These are phyloP conservation scores for Fusarium pininemorale DNA, from an alignment of 2,329 filamentous ascomycete species.

Conservation along the genomic window DNA sequence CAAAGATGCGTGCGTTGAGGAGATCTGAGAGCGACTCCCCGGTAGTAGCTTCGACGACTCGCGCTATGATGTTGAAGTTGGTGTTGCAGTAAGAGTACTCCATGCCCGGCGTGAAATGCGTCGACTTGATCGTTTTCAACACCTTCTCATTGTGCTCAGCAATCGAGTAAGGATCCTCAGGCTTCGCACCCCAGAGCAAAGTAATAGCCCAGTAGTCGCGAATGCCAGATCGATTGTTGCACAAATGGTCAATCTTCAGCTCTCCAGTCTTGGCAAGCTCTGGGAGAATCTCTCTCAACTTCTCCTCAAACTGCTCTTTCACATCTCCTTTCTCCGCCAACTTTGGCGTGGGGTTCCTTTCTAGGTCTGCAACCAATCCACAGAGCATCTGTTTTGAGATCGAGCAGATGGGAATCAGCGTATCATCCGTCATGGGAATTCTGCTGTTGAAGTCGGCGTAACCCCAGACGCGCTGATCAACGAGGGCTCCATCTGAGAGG, in stretches of 20 bases:
- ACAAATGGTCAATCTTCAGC: conserved; percentile 16
- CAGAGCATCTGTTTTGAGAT: conserved; percentile 33
- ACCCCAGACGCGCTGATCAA: conserved; percentile 21
- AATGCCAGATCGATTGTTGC: conserved; percentile 28
- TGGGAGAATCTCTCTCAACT: conserved; percentile 12
- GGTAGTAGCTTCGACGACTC: conserved; percentile 15
- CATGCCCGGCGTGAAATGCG: conserved; percentile 18
- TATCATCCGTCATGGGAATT: conserved; percentile 26
- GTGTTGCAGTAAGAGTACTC: conserved; percentile 32
- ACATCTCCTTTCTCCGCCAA: conserved; percentile 16
- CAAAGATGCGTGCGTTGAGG: conserved; percentile 21
- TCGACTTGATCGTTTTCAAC: conserved; percentile 11
- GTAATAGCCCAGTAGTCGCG: conserved; percentile 30
- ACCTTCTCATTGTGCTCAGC: conserved; percentile 14
- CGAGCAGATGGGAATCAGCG: conserved; percentile 23
- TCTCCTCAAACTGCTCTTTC: conserved; percentile 13
- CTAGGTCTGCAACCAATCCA: conserved; percentile 21
- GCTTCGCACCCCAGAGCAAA: conserved; percentile 24
- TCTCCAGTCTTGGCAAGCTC: conserved; percentile 7
- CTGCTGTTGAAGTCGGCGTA: conserved; percentile 28
- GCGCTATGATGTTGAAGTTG: conserved; percentile 27
- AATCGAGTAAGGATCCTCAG: conserved; percentile 21
- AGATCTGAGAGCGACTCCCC: conserved; percentile 11
- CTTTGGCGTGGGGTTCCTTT: conserved; percentile 10
- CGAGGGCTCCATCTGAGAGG: conserved; percentile 17